Base-by-base conservation (phyloP, 345 rosid species). In the Hibiscus mutabilis region DNA sequence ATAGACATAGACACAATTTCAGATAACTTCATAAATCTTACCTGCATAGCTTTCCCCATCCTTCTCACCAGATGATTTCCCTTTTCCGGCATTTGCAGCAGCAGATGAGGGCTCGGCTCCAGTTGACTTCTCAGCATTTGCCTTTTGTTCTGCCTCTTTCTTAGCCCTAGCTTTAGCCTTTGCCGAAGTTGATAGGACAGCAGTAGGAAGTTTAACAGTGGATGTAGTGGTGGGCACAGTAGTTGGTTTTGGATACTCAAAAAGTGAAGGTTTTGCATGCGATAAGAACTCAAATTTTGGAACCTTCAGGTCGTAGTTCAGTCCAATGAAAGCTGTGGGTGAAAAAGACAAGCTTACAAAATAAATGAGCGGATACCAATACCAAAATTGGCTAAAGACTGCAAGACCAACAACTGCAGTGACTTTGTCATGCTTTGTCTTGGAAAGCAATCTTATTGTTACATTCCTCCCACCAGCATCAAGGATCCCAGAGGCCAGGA, bases 391-490 rank as follows among this genome's bases (percentile, higher is more conserved):
- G 78, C 93, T 96, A 79, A 89, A 96, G 74, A 96, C 97, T 6
- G 98, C 97, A 68, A 96, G 97, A 66, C 99, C 98, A 44, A 96
- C 92, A 66, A 96, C 96, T 16, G 98, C 98, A 19, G 96, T 96
- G 71, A 92, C 79, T 86, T 92, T 92, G 76, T 96, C 97, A 18
- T 96, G 99, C 71, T 89, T 96, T 24, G 97, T 86, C 91, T 96
- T 96, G 11, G 99, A 96, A 70, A 92, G 97, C 74, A 96, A 68
- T 81, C 89, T 86, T 74, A 92, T 91, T 0, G 97, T 96, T 70
- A 96, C 97, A 65, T 96, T 96, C 86, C 99, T 89, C 29, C 99
- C 99, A 75, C 99, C 99, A 25, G 98, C 99, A 82, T 92, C 98
- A 65, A 96, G 95, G 73, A 96, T 92, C 67, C 99, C 99, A 64